A percentile compares a stretch with the other conserved stretches of the same genome.
Evolutionary conservation across 305 asterid species (phyloP).

Genomic region (Salvia sclarea): DNA sequence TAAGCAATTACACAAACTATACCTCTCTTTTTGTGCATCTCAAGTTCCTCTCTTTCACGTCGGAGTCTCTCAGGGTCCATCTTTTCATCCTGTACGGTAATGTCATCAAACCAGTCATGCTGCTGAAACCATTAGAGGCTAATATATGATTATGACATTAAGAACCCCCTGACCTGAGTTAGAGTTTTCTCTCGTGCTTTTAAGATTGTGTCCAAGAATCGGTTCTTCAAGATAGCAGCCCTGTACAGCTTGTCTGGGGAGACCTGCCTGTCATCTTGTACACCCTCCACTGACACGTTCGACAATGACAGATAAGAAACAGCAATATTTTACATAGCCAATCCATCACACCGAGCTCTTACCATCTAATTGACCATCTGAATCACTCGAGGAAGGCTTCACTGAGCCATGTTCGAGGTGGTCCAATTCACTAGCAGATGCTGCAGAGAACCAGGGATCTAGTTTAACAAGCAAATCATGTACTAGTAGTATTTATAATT

Average conservation of each 20-base stretch:
- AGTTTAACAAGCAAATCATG: constrained; percentile 24
- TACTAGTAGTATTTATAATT: background rate
- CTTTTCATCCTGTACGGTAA: constrained; percentile 57
- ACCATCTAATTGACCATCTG: constrained; percentile 70
- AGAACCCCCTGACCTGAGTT: constrained; percentile 53
- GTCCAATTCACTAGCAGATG: constrained; percentile 57
- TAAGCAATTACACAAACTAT: background rate
- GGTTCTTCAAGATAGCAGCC: constrained; percentile 70
- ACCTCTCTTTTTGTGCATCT: constrained; percentile 84
- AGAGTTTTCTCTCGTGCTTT: constrained; percentile 88
- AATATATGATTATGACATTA: background rate
- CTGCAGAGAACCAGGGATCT: constrained; percentile 42
- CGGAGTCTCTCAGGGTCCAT: constrained; percentile 77
- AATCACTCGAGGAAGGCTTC: constrained; percentile 60
- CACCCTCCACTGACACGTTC: constrained; percentile 56
- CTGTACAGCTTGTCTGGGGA: constrained; percentile 82
- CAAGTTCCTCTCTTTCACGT: constrained; percentile 87
- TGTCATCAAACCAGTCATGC: constrained; percentile 17
- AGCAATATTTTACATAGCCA: background rate
- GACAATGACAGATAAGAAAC: constrained; percentile 31
- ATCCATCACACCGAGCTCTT: constrained; percentile 39
- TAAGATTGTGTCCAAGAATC: constrained; percentile 78
- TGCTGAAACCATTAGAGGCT: background rate
- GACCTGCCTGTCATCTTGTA: constrained; percentile 57
- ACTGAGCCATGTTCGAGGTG: constrained; percentile 59